Conservation (phyloP, 345 rosid species). For the Populus nigra region DNA sequence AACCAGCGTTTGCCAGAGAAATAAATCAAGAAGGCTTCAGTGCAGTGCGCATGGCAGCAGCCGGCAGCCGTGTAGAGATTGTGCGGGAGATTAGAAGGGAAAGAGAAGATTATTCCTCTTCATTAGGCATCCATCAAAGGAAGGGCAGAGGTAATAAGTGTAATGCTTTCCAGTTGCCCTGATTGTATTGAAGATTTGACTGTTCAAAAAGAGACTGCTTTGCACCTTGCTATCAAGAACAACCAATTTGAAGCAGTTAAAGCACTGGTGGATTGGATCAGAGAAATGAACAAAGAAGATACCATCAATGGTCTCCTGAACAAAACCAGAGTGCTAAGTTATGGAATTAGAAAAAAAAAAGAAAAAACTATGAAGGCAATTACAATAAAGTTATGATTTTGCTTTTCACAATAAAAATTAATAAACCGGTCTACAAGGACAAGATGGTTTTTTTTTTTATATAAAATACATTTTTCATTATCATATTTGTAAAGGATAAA, state of each 20-base stretch:
- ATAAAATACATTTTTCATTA: no score
- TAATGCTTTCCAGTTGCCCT: conserved; percentile 11
- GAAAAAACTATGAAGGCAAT: no score
- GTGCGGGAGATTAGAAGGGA: conserved; percentile 7
- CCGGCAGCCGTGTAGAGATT: conserved; percentile 5
- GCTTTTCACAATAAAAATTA: no score
- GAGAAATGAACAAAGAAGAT: background rate
- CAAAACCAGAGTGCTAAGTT: no score
- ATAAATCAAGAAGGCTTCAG: conserved; percentile 13
- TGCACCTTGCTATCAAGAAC: conserved; percentile 13
- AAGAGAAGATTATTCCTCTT: conserved; percentile 3
- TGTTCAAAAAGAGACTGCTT: conserved; percentile 15
- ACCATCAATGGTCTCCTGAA: background rate
- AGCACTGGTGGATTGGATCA: conserved; percentile 2
- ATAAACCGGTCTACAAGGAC: no score
- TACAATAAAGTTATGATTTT: no score
- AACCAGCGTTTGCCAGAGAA: conserved; percentile 7
- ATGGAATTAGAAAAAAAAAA: no score
- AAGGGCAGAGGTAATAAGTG: conserved; percentile 3
- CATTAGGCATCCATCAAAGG: conserved; percentile 15
- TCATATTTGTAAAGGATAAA: no score
- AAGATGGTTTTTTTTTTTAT: no score
- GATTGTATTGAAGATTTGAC: conserved; percentile 9
- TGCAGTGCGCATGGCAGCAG: conserved; percentile 10
- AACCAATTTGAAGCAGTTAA: conserved; percentile 10